Evolutionary conservation across 225 moss, liverwort and hornwort species (phyloP).

Genomic region (Polytrichum formosum): DNA sequence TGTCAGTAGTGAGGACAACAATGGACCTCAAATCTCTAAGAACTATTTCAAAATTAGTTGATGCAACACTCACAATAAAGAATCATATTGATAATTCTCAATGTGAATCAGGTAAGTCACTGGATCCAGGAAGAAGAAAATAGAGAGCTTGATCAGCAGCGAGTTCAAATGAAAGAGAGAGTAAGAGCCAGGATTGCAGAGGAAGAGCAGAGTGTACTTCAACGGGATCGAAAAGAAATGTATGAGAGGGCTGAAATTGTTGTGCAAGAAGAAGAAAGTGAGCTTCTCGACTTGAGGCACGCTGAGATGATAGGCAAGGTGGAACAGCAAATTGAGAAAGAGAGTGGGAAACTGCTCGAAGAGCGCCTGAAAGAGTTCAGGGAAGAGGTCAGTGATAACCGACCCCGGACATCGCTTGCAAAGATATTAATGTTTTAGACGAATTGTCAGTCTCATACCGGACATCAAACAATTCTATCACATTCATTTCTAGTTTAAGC

Average conservation of each 20-base stretch:
- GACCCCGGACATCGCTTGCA: background rate
- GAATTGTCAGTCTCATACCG: too few species aligned
- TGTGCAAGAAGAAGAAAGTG: constrained; percentile 9
- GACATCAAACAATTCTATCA: too few species aligned
- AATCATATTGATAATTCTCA: too few species aligned
- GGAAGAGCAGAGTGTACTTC: constrained; percentile 18
- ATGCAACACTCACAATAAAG: too few species aligned
- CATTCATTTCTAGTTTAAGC: too few species aligned
- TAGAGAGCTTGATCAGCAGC: constrained; percentile 1
- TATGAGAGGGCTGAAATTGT: constrained; percentile 15
- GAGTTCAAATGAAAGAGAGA: constrained; percentile 15
- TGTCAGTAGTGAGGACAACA: too few species aligned
- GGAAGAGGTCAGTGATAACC: background rate
- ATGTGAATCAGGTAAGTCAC: constrained; percentile 2
- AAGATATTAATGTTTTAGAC: too few species aligned
- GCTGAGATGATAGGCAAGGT: background rate
- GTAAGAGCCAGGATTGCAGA: constrained; percentile 23
- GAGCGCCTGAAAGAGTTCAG: background rate
- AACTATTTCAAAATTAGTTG: too few species aligned
- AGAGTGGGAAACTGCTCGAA: constrained; percentile 1
- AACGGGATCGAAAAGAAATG: constrained; percentile 14
- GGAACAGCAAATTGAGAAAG: constrained; percentile 9
- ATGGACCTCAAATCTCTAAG: too few species aligned
- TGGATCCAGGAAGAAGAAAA: constrained; percentile 14
- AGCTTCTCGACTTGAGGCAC: background rate